phyloP scores from a whole-genome alignment of 2,329 filamentous ascomycete species.

The Trichoderma aggressivum region DNA sequence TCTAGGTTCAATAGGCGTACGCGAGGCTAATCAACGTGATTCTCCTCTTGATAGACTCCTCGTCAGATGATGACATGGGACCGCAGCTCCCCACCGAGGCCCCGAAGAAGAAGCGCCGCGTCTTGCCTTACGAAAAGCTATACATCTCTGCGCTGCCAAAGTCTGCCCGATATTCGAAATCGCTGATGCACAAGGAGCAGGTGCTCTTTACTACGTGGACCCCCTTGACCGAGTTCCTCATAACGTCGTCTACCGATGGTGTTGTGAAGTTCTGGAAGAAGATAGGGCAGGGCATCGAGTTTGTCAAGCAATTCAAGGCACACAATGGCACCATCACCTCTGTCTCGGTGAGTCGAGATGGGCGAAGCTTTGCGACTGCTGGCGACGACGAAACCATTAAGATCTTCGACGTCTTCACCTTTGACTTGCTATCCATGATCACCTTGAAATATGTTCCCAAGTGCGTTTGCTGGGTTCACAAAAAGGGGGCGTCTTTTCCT shows the following conservation, averaged over 20 bases:
- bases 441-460: constrained; percentile 71
- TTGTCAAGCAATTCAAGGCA: constrained; percentile 95
- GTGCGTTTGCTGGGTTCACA: constrained; percentile 89
- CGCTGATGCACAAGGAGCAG: constrained; percentile 97
- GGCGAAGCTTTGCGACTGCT: constrained; percentile 87
- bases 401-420: constrained; percentile 79
- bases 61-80: constrained; percentile 89
- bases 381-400: constrained; percentile 76
- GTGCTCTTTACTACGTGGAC: constrained; percentile 84
- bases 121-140: constrained; percentile 90
- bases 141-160: constrained; percentile 86
- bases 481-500: constrained; percentile 80
- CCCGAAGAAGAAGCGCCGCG: constrained; percentile 86
- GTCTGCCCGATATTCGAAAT: constrained; percentile 82
- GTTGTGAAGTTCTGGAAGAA: constrained; percentile 99
- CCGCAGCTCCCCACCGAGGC: constrained; percentile 81
- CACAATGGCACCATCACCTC: constrained; percentile 81
- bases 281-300: constrained; percentile 82
- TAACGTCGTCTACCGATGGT: constrained; percentile 92
- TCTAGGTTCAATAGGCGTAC: not conserved
- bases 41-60: constrained; percentile 50
- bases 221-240: constrained; percentile 87
- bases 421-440: constrained; percentile 81
- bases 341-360: constrained; percentile 83
- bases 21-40: constrained; percentile 17